These are phyloP conservation scores for Arachnomyces sp. DNA, from an alignment of 2,329 filamentous ascomycete genomes.

Conservation along the genomic window DNA sequence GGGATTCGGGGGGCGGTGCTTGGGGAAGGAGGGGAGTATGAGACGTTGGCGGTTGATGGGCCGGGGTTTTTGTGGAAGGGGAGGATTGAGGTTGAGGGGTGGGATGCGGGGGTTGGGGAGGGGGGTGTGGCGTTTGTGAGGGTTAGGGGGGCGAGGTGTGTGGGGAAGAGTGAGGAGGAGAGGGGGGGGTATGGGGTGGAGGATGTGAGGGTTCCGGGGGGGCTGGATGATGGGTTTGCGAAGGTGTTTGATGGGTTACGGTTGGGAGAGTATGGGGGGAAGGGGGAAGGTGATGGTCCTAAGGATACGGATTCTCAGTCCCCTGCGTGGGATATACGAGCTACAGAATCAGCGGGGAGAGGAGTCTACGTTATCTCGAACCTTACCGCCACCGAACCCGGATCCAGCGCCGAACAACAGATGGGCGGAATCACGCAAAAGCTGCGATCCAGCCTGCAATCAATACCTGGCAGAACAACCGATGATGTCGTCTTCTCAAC, in stretches of 20 bases:
- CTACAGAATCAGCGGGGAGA: conserved; percentile 15
- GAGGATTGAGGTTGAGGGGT: conserved; percentile 54
- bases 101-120: conserved; percentile 53
- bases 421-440: conserved; percentile 28
- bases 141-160: conserved; percentile 50
- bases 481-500: conserved; percentile 42
- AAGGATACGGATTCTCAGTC: not conserved
- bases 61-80: conserved; percentile 64
- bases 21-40: conserved; percentile 93
- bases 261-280: conserved; percentile 1
- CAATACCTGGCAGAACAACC: conserved; percentile 11
- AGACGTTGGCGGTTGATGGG: conserved; percentile 81
- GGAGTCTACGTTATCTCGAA: conserved; percentile 30
- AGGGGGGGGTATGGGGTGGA: conserved; percentile 9
- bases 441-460: conserved; percentile 13
- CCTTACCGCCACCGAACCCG: conserved; percentile 31
- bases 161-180: conserved; percentile 32
- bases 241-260: conserved; percentile 24
- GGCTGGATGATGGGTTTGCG: conserved; percentile 59
- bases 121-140: conserved; percentile 70
- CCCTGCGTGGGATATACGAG: conserved; percentile 8
- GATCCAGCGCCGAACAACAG: conserved; percentile 31
- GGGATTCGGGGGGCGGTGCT: conserved; percentile 61
- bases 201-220: conserved; percentile 44
- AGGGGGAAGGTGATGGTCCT: not conserved